These are phyloP conservation scores for Bremia lactucae DNA, from an alignment of 352 stramenopile species.

Conservation along the genomic window DNA sequence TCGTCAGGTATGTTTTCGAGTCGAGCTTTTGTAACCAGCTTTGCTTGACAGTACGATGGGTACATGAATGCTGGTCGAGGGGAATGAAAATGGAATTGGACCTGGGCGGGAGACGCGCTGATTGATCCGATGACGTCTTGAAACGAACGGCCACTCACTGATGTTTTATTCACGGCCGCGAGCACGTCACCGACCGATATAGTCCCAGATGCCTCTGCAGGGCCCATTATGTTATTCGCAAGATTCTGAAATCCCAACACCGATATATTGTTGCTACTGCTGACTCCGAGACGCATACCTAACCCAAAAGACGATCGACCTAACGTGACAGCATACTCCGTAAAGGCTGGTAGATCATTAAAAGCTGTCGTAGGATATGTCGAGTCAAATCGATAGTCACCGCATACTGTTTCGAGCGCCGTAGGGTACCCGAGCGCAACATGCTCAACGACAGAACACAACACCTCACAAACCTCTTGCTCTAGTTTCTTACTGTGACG, in stretches of 20 bases:
- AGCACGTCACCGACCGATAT: conserved; percentile 66
- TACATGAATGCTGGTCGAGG: conserved; percentile 49
- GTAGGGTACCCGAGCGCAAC: conserved; percentile 69
- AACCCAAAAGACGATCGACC: conserved; percentile 57
- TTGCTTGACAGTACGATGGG: conserved; percentile 52
- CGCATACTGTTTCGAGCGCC: conserved; percentile 27
- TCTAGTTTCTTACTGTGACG: conserved; percentile 49
- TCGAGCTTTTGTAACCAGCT: conserved; percentile 38
- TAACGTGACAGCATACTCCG: conserved; percentile 65
- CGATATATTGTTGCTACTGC: conserved; percentile 40
- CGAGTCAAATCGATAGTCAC: conserved; percentile 39
- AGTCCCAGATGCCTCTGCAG: conserved; percentile 60
- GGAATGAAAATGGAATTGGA: conserved; percentile 82
- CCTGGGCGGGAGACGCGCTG: conserved; percentile 38
- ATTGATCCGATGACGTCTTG: conserved; percentile 75
- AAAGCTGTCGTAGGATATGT: conserved; percentile 44
- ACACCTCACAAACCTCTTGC: conserved; percentile 57
- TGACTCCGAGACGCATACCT: conserved; percentile 72
- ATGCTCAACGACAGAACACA: conserved; percentile 75
- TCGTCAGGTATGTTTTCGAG: conserved; percentile 33
- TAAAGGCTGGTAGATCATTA: conserved; percentile 37
- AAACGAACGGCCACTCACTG: conserved; percentile 50
- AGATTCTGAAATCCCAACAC: conserved; percentile 80
- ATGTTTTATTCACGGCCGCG: conserved; percentile 64
- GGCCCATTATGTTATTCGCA: conserved; percentile 57